Percentiles rank a stretch among this genome's conserved stretches.
phyloP scores from a whole-genome alignment of 441 rosid genomes.

The Pelargonium australe region DNA sequence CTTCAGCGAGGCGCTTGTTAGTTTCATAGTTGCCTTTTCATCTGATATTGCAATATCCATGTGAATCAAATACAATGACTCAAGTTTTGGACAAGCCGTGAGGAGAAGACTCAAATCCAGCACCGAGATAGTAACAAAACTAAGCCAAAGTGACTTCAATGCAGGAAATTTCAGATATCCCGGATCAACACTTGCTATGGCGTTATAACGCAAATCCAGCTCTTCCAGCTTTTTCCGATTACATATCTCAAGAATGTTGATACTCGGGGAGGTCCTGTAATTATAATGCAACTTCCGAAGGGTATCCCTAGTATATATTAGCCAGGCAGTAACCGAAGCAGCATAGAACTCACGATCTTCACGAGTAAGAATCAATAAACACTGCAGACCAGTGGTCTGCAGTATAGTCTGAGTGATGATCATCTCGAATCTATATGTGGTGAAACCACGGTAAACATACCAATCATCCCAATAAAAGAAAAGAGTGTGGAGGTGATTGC shows the following conservation, averaged over 20 bases:
- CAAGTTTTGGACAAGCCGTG: slow-evolving; percentile 48
- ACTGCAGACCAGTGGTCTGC: slow-evolving; percentile 63
- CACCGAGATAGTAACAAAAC: slow-evolving; percentile 53
- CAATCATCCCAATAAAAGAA: slow-evolving; percentile 53
- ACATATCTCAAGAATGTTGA: slow-evolving; percentile 64
- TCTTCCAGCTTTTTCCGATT: slow-evolving; percentile 64
- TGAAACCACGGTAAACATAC: slow-evolving; percentile 32
- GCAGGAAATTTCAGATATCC: slow-evolving; percentile 56
- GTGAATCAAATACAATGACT: slow-evolving; percentile 46
- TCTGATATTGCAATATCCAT: slow-evolving; percentile 60
- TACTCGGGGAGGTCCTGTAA: slow-evolving; percentile 46
- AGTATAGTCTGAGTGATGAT: slow-evolving; percentile 67
- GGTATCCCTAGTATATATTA: slow-evolving; percentile 62
- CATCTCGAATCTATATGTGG: slow-evolving; percentile 43
- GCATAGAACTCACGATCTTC: slow-evolving; percentile 58
- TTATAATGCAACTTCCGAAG: slow-evolving; percentile 47
- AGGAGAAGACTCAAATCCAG: slow-evolving; percentile 61
- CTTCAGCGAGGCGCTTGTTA: slow-evolving; percentile 52
- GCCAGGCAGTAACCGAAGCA: slow-evolving; percentile 69
- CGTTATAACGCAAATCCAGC: slow-evolving; percentile 44
- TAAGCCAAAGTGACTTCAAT: slow-evolving; percentile 62
- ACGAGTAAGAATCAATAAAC: slow-evolving; percentile 55
- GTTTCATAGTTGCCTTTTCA: slow-evolving; percentile 57
- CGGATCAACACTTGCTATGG: slow-evolving; percentile 51
- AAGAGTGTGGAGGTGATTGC: slow-evolving; percentile 48